Conservation (phyloP, 305 asterid species). For the Fraxinus latifolia region DNA sequence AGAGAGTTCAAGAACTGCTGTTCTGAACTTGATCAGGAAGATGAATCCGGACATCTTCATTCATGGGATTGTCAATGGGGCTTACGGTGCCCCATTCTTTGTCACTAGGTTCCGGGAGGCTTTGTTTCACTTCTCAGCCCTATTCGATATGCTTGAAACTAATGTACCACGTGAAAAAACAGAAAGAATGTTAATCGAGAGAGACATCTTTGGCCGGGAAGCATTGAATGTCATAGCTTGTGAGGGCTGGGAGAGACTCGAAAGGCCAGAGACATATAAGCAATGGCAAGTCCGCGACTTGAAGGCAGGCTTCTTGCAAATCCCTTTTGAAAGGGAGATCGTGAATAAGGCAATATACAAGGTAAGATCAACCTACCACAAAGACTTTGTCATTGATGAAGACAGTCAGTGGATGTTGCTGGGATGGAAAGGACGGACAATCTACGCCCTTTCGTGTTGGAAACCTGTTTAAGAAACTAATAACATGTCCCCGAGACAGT, state of each 20-base stretch:
- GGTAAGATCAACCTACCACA: conserved; percentile 51
- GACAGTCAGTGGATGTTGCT: conserved; percentile 22
- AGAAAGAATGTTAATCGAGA: neutral
- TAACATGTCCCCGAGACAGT: neutral
- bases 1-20: conserved; percentile 52
- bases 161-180: conserved; percentile 54
- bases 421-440: neutral
- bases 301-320: conserved; percentile 62
- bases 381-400: conserved; percentile 59
- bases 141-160: conserved; percentile 71
- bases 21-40: conserved; percentile 51
- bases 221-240: neutral
- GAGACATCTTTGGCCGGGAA: neutral
- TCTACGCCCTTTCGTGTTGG: neutral
- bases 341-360: conserved; percentile 40
- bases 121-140: conserved; percentile 66
- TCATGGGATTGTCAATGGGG: conserved; percentile 67
- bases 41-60: conserved; percentile 63
- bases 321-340: conserved; percentile 43
- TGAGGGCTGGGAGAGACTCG: conserved; percentile 70
- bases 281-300: conserved; percentile 68
- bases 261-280: conserved; percentile 77
- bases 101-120: conserved; percentile 74
- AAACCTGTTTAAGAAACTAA: neutral
- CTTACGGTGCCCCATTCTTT: conserved; percentile 67